Conservation (phyloP, 2,329 filamentous ascomycete species). For the Alternaria novae-zelandiae region DNA sequence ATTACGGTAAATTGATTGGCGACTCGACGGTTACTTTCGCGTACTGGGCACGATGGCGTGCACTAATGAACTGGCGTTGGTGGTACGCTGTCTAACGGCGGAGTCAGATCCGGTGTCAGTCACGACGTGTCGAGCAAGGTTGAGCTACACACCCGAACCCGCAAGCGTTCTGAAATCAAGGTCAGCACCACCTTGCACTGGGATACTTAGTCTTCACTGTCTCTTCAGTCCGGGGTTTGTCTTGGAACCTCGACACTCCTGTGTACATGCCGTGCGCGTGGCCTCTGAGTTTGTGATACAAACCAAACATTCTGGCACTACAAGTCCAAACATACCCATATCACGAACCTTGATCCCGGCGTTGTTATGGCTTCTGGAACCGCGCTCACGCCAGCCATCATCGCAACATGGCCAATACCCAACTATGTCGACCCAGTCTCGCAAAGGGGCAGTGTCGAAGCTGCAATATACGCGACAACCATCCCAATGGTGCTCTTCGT, state of each 20-base stretch:
- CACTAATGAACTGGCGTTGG: neutral
- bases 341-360: neutral
- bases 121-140: neutral
- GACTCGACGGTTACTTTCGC: neutral
- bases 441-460: neutral
- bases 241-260: neutral
- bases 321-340: neutral
- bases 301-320: neutral
- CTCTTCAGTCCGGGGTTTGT: neutral
- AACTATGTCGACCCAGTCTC: neutral
- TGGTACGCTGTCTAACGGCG: neutral
- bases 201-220: neutral
- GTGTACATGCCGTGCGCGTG: neutral
- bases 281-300: neutral
- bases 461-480: neutral
- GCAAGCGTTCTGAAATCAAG: neutral
- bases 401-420: neutral
- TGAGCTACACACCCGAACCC: neutral
- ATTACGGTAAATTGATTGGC: neutral
- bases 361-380: neutral
- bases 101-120: neutral
- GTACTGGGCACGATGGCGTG: neutral
- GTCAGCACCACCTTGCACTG: neutral
- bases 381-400: neutral
- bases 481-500: neutral